Conservation (phyloP, 176 grass and related monocot genomes). For the Sorghum bicolor region DNA sequence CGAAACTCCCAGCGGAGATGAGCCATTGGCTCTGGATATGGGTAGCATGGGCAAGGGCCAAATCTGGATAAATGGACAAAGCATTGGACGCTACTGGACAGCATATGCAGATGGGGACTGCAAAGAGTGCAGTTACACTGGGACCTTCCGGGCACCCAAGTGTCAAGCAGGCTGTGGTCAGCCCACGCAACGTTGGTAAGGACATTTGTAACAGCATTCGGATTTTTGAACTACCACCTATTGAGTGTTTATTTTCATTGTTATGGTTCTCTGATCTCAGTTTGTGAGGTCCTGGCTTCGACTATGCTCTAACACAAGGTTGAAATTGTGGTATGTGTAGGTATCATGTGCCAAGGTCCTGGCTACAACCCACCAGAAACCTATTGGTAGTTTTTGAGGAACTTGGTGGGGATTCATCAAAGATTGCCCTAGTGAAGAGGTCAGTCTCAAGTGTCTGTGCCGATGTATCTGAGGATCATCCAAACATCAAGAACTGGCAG, state of each 20-base stretch:
- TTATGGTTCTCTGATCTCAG: background rate
- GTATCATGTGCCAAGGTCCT: constrained; percentile 98
- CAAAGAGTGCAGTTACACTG: constrained; percentile 65
- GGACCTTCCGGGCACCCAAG: constrained; percentile 68
- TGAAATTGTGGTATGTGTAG: constrained; percentile 39
- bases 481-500: constrained; percentile 81
- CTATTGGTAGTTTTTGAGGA: constrained; percentile 95
- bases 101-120: constrained; percentile 75
- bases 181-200: constrained; percentile 93
- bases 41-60: constrained; percentile 97
- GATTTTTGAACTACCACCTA: background rate
- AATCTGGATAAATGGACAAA: constrained; percentile 97
- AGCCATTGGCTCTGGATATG: constrained; percentile 96
- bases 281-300: background rate
- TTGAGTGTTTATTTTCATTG: background rate
- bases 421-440: constrained; percentile 75
- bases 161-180: constrained; percentile 81
- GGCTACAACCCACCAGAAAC: constrained; percentile 78
- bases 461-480: constrained; percentile 94
- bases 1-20: constrained; percentile 75
- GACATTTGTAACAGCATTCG: background rate
- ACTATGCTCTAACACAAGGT: background rate
- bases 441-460: constrained; percentile 89
- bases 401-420: constrained; percentile 78
- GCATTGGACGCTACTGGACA: constrained; percentile 86